Evolutionary conservation across 1,139 yeast species (phyloP).

Genomic region (Oligophagozyma castellii): DNA sequence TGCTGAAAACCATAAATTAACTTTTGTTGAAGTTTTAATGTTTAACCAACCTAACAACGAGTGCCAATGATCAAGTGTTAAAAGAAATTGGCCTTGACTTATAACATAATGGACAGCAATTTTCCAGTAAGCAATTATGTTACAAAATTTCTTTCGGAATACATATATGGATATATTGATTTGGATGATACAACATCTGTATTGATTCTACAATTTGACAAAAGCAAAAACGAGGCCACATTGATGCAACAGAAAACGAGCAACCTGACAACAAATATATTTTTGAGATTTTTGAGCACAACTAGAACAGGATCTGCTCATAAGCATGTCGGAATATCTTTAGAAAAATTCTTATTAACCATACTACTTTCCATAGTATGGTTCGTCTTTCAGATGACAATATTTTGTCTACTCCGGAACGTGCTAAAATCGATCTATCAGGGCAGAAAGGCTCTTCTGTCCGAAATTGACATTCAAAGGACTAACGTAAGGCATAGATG

Average conservation of each 20-base stretch:
- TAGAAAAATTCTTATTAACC: constrained; percentile 34
- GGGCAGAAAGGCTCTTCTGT: constrained; percentile 36
- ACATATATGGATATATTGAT: constrained; percentile 10
- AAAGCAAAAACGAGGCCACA: constrained; percentile 3
- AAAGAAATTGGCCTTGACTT: too few species aligned
- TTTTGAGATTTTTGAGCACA: constrained; percentile 35
- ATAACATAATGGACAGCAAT: constrained; percentile 2
- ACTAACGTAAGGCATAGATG: background rate
- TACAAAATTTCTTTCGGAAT: constrained; percentile 6
- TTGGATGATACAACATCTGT: constrained; percentile 10
- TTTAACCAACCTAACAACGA: too few species aligned
- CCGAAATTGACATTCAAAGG: background rate
- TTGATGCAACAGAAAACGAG: constrained; percentile 3
- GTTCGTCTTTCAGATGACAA: constrained; percentile 37
- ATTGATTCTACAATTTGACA: constrained; percentile 9
- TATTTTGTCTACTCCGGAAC: constrained; percentile 39
- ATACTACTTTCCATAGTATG: constrained; percentile 37
- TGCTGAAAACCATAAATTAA: too few species aligned
- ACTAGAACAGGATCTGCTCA: constrained; percentile 43
- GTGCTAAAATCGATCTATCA: constrained; percentile 40
- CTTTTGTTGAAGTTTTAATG: too few species aligned
- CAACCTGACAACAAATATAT: constrained; percentile 8
- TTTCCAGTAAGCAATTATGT: constrained; percentile 1
- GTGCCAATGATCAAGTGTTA: too few species aligned
- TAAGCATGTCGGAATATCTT: constrained; percentile 30